Evolutionary conservation across 2,329 filamentous ascomycete species (phyloP), one percentile per base, ranked within the genome.

Genomic region (Aspergillus uvarum): DNA sequence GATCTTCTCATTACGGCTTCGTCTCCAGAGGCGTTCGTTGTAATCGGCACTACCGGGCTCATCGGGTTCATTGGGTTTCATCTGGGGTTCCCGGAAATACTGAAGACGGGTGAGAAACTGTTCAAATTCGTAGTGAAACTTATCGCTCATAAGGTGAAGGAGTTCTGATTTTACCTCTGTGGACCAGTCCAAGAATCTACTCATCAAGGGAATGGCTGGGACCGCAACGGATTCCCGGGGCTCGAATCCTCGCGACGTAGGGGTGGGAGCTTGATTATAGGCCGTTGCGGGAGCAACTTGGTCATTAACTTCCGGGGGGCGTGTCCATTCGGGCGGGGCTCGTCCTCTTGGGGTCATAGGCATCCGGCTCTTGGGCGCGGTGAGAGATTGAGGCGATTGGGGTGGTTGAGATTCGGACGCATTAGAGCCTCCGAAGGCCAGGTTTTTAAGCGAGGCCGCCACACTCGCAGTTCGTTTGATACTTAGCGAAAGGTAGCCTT

Each of bases 11-110:
- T 99, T 99, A 48, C 95, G 89, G 58, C 92, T 90, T 63, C 95
- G 85, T 64, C 94, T 85, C 95, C 95, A 99, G 2, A 99, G 81
- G 16, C 95, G 87, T 72, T 95, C 89, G 68, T 99, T 99, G 77
- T 98, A 99, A 74, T 98, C 93, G 16, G 91, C 91, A 70, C 92
- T 97, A 35, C 95, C 95, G 14, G 95, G 95, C 72, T 99, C 95
- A 68, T 99, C 95, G 24, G 93, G 91, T 74, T 99, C 95, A 59
- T 90, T 93, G 3, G 92, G 89, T 72, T 95, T 96, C 95, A 99
- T 98, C 76, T 99, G 95, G 32, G 95, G 95, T 75, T 98, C 93
- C 31, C 93, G 91, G 82, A 98, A 99, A 74, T 99, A 98, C 75
- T 87, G 63, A 47, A 59, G 24, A 68, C 64, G 29, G 49, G 70